Evolutionary conservation across 148 eudicot species (phyloP).

Genomic region (Rhododendron mucronatum): DNA sequence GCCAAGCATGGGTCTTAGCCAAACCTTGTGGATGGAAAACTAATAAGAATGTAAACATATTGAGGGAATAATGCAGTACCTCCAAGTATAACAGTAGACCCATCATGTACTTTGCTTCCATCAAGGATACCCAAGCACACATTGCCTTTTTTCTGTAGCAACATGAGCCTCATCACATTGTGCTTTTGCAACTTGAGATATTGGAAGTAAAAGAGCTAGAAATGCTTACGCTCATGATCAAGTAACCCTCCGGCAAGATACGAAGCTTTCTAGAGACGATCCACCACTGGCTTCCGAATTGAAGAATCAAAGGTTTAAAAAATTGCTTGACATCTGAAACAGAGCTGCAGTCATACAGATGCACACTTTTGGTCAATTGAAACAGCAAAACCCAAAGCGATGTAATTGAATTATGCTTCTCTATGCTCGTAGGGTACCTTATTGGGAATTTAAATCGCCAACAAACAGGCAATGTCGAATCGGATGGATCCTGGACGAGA

Average conservation of each 20-base stretch:
- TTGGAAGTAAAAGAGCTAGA: background rate
- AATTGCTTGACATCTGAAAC: constrained; percentile 36
- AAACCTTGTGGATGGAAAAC: background rate
- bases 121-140: constrained; percentile 65
- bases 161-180: background rate
- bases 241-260: constrained; percentile 55
- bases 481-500: constrained; percentile 41
- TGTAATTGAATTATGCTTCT: background rate
- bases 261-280: constrained; percentile 33
- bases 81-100: constrained; percentile 51
- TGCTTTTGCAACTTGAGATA: background rate
- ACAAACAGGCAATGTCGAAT: constrained; percentile 51
- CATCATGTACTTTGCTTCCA: constrained; percentile 48
- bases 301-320: constrained; percentile 50
- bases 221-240: constrained; percentile 39
- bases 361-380: background rate
- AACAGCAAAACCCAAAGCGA: background rate
- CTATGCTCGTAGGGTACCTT: constrained; percentile 29
- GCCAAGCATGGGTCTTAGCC: background rate
- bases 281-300: constrained; percentile 55
- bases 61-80: constrained; percentile 24
- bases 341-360: constrained; percentile 32
- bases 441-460: constrained; percentile 51
- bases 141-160: constrained; percentile 50
- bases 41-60: background rate